Evolutionary conservation across 768 basidiomycete species (phyloP), one percentile per base, ranked within the genome.

Genomic region (Coprinellus micaceus): DNA sequence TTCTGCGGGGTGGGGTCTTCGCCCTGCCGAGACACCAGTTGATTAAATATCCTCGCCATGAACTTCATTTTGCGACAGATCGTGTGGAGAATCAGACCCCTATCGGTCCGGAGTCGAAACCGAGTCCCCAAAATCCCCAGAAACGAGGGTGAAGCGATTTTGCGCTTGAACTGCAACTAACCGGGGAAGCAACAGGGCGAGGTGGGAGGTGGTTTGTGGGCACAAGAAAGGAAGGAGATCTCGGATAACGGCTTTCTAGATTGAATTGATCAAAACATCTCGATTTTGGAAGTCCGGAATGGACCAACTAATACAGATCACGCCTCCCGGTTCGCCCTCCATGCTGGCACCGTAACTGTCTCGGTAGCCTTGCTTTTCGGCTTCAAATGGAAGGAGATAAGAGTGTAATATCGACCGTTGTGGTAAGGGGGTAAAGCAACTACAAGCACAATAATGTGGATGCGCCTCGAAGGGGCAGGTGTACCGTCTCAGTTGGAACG

Each of bases 31-130:
- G 51, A 30, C 17, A 45, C 3, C 28, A 44, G 44, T 13, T 57
- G 56, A 30, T 57, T 57, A 57, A 57, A 57, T 57, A 57, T 51
- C 45, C 56, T 52, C 9, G 41, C 46, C 26, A 57, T 51, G 50
- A 52, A 45, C 30, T 57, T 57, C 56, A 57, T 57, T 57, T 52
- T 43, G n/a, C 30, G 17, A 25, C 28, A 37, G 19, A 12, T 15
- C 44, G 54, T 30, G 22, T 30, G 49, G 17, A 36, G 49, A 51
- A 36, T 51, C 47, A 26, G 30, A 19, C 49, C 33, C 30, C 40
- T 43, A 21, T 51, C 49, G 49, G 49, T 51, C 49, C 56, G 51
- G 56, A 33, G 50, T 17, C 26, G 40, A 29, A 33, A 50, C 44
- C 36, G 28, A 1, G 40, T n/a, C 17, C 26, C 55, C 33, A 10